phyloP scores from a whole-genome alignment of 139 green algal species.

The Asterochloris erici region DNA sequence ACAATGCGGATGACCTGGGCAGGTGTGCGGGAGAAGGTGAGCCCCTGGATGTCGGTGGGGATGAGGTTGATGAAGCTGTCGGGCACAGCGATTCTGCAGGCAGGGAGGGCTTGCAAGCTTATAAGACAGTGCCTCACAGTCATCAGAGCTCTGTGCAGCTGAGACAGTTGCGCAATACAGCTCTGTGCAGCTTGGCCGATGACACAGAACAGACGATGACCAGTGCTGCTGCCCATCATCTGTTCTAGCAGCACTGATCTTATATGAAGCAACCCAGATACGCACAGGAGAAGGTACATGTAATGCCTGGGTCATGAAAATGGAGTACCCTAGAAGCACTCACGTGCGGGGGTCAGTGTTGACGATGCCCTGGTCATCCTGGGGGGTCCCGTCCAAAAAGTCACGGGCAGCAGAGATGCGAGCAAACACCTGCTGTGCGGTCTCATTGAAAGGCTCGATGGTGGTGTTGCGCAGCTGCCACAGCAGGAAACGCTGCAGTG shows the following conservation, averaged over 20 bases:
- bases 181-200: no score
- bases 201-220: no score
- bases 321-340: background rate
- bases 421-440: constrained; percentile 27
- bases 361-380: constrained; percentile 24
- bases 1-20: constrained; percentile 41
- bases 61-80: constrained; percentile 28
- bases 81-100: constrained; percentile 23
- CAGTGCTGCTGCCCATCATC: no score
- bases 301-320: background rate
- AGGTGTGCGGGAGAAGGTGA: constrained; percentile 36
- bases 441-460: constrained; percentile 29
- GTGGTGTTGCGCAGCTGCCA: constrained; percentile 25
- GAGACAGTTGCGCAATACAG: background rate
- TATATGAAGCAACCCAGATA: no score
- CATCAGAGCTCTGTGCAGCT: background rate
- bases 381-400: constrained; percentile 21
- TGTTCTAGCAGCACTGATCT: no score
- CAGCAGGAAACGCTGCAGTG: constrained; percentile 23
- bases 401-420: constrained; percentile 26
- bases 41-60: constrained; percentile 30
- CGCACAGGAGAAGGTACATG: background rate
- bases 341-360: constrained; percentile 26
- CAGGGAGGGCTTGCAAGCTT: no score
- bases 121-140: no score